phyloP scores from a whole-genome alignment of 78 protist species.

The Guillardia theta region DNA sequence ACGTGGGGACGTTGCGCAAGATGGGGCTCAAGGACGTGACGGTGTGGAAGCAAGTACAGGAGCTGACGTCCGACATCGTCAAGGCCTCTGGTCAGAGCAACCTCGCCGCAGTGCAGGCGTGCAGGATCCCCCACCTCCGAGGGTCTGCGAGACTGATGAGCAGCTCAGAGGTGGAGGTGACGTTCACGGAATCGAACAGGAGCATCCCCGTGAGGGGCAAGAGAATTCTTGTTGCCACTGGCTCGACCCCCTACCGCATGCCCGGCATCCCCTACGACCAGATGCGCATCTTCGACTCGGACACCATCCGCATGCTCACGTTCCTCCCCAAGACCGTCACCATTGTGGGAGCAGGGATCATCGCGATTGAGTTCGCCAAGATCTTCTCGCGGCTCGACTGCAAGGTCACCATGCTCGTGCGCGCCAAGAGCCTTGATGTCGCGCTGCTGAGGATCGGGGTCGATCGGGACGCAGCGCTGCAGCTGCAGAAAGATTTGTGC shows the following conservation, averaged over 20 bases:
- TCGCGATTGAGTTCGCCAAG: constrained; percentile 44
- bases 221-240: not conserved
- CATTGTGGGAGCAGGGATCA: constrained; percentile 41
- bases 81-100: not conserved
- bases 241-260: not conserved
- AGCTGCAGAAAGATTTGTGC: not conserved
- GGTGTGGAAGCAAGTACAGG: constrained; percentile 11
- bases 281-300: constrained; percentile 30
- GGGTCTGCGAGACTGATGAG: not conserved
- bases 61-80: not conserved
- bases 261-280: not conserved
- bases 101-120: not conserved
- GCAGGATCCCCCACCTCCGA: constrained; percentile 34
- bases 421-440: not conserved
- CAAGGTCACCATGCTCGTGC: not conserved
- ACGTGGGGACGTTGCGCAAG: constrained; percentile 1
- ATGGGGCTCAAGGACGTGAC: constrained; percentile 24
- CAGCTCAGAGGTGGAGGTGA: not conserved
- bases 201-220: not conserved
- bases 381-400: constrained; percentile 37
- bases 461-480: not conserved
- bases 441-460: constrained; percentile 26
- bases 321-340: not conserved
- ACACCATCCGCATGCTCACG: constrained; percentile 9
- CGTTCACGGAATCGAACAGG: not conserved